Evolutionary conservation across 495 filamentous ascomycete genomes (phyloP).

Genomic region (Ascobolus immersus): DNA sequence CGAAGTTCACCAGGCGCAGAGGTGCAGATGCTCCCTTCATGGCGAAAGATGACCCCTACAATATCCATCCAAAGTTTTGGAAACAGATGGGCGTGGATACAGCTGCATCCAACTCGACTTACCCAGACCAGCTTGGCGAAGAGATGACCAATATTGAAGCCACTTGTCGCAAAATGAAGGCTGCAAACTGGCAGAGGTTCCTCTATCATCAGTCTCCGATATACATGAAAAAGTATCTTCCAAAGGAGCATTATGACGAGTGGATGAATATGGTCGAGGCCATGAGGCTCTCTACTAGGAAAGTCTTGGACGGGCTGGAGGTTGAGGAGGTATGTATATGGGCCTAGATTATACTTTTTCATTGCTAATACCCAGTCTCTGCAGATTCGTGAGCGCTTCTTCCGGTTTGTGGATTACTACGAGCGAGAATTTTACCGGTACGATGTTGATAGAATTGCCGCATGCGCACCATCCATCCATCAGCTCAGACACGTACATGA

Average conservation of each 20-base stretch:
- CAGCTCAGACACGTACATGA: conserved; percentile 3
- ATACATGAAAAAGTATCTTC: conserved; percentile 3
- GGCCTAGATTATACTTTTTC: too few relatives aligned
- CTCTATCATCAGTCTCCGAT: conserved; percentile 1
- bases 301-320: neutral
- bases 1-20: neutral
- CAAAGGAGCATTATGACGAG: conserved; percentile 2
- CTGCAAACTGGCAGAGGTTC: conserved; percentile 6
- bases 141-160: neutral
- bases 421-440: conserved; percentile 1
- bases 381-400: neutral
- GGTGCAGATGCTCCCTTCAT: conserved; percentile 3
- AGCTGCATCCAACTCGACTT: neutral
- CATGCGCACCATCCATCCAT: conserved; percentile 4
- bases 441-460: neutral
- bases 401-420: conserved; percentile 3
- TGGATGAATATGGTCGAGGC: conserved; percentile 2
- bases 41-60: conserved; percentile 3
- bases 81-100: conserved; percentile 1
- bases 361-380: too few relatives aligned
- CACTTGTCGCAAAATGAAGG: conserved; percentile 2
- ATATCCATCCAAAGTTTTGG: neutral
- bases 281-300: conserved; percentile 1
- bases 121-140: conserved; percentile 2
- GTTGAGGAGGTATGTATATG: too few relatives aligned